Conservation (phyloP, 208 protist genomes). For the Leishmania major region DNA sequence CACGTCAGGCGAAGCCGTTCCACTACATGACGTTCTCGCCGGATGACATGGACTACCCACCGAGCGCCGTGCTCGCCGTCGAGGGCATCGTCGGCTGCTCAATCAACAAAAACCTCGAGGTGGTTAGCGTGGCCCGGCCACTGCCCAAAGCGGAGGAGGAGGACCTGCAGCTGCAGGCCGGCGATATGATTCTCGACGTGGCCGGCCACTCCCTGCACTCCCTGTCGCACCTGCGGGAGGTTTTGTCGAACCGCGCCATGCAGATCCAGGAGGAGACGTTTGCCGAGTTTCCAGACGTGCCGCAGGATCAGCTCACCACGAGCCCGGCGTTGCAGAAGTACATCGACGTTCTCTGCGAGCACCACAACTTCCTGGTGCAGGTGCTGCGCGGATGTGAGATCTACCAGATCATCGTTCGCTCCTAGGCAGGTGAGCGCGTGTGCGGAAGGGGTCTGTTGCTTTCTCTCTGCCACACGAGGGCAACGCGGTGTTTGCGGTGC, state of each 20-base stretch:
- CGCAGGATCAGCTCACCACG: constrained; percentile 54
- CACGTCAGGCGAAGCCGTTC: constrained; percentile 72
- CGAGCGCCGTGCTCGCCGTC: constrained; percentile 72
- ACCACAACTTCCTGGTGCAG: constrained; percentile 90
- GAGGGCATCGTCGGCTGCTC: constrained; percentile 84
- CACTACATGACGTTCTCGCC: constrained; percentile 89
- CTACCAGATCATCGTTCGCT: constrained; percentile 86
- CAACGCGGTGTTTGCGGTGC: not conserved
- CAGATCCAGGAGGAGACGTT: constrained; percentile 81
- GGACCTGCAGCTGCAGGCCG: constrained; percentile 82
- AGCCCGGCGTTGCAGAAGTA: constrained; percentile 88
- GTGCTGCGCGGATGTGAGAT: constrained; percentile 88
- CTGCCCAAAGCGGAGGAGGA: constrained; percentile 72
- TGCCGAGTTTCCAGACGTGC: constrained; percentile 76
- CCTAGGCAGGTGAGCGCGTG: constrained; percentile 4
- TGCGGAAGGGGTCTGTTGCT: not conserved
- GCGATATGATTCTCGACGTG: constrained; percentile 89
- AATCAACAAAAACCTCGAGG: constrained; percentile 90
- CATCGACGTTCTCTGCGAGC: constrained; percentile 85
- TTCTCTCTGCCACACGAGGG: not conserved
- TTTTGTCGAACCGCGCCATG: constrained; percentile 74
- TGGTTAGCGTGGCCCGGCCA: constrained; percentile 71
- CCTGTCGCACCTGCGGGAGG: constrained; percentile 85
- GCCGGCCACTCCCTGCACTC: constrained; percentile 83
- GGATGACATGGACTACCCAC: constrained; percentile 86